These are phyloP conservation scores for Hanseniaspora thailandica DNA, from an alignment of 805 yeast species.

Conservation along the genomic window DNA sequence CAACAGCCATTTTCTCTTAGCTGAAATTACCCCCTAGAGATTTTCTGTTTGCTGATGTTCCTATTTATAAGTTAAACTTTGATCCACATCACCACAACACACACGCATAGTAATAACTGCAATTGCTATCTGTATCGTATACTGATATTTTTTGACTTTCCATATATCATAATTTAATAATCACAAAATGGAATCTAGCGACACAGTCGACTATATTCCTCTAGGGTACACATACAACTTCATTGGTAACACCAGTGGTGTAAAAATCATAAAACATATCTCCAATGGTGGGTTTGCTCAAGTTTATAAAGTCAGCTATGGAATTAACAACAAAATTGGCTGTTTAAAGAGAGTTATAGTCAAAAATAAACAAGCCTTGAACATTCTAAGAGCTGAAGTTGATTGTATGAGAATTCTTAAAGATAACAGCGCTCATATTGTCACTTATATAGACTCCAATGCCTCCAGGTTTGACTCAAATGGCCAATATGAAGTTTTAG, in stretches of 20 bases:
- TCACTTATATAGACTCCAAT: constrained; percentile 87
- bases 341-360: constrained; percentile 93
- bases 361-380: constrained; percentile 76
- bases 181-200: constrained; percentile 11
- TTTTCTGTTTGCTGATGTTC: too few relatives aligned
- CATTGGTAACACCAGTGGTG: constrained; percentile 12
- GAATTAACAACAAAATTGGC: constrained; percentile 46
- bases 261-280: constrained; percentile 48
- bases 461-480: constrained; percentile 57
- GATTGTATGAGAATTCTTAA: constrained; percentile 88
- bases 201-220: constrained; percentile 4
- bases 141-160: too few relatives aligned
- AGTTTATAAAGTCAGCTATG: constrained; percentile 64
- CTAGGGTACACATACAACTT: constrained; percentile 13
- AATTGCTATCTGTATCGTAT: too few relatives aligned
- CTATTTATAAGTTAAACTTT: too few relatives aligned
- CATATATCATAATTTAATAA: neutral
- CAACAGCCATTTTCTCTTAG: neutral
- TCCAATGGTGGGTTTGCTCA: constrained; percentile 95
- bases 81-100: too few relatives aligned
- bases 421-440: constrained; percentile 61
- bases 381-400: constrained; percentile 81
- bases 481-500: constrained; percentile 63
- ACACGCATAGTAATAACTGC: too few relatives aligned
- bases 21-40: too few relatives aligned